Percentiles rank a stretch among this genome's conserved stretches.
These are phyloP conservation scores for Metschnikowia kunwiensis DNA, from an alignment of 805 yeast species.

Conservation along the genomic window DNA sequence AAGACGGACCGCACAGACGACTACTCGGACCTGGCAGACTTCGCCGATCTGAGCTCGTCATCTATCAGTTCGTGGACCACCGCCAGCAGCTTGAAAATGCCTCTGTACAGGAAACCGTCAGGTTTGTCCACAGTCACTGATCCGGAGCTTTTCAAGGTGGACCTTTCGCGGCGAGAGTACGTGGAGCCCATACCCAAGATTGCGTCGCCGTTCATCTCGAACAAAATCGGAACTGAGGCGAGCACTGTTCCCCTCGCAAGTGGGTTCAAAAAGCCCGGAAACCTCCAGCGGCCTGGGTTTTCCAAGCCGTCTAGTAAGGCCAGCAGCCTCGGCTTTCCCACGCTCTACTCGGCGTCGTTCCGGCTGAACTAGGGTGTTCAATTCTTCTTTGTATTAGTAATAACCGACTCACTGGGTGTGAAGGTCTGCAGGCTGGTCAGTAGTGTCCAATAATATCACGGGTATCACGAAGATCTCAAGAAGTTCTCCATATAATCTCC, in stretches of 20 bases:
- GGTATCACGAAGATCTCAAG: too few species aligned
- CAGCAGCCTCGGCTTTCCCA: conserved; percentile 15
- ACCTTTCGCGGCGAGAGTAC: conserved; percentile 1
- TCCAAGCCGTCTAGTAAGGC: conserved; percentile 9
- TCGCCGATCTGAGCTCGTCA: background rate
- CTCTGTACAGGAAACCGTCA: conserved; percentile 16
- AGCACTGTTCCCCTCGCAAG: background rate
- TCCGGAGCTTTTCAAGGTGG: conserved; percentile 6
- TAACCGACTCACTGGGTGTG: too few species aligned
- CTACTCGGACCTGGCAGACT: background rate
- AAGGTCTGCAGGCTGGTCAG: too few species aligned
- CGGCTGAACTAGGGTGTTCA: conserved; percentile 10
- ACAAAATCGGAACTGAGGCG: conserved; percentile 13
- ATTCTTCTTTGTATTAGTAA: too few species aligned
- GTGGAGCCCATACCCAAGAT: conserved; percentile 9
- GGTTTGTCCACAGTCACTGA: background rate
- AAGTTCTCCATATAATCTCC: too few species aligned
- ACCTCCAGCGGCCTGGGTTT: conserved; percentile 17
- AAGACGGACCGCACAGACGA: background rate
- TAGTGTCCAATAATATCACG: too few species aligned
- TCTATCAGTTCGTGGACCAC: conserved; percentile 1
- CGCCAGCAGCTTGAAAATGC: conserved; percentile 15
- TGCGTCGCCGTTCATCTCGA: conserved; percentile 18
- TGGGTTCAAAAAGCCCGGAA: conserved; percentile 15
- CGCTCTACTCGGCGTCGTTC: conserved; percentile 18